Base-by-base conservation (phyloP, 1,139 yeast genomes). In the Taphrina populina region DNA sequence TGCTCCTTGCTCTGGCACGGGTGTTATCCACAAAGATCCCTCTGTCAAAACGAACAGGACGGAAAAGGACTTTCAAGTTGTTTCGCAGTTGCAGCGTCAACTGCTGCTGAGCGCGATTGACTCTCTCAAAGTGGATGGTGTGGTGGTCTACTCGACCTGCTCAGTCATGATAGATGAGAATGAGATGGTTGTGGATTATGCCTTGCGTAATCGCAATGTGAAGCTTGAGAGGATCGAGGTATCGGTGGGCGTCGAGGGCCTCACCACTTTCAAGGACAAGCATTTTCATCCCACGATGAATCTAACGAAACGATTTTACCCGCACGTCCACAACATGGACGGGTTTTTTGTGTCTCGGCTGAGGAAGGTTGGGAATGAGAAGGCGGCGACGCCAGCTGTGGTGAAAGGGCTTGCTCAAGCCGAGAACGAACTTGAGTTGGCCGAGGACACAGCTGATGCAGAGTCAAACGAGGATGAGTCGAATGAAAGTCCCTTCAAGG, bases 1-100 rank as follows among this genome's bases (percentile, higher is more conserved):
- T 77, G 98, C 99, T 30, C 99, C 99, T 63, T 94, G 99, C 74
- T 88, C 98, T 2, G 99, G 99, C 75, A 92, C 98, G 2, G 99
- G 99, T 74, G 98, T 94, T 64, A 90, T 94, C 69, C 94, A 96
- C 61, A 94, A 94, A 74, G 98, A 94, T 73, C 95, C 88, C 67
- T 83, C 88, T 53, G 97, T 92, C 61, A 94, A 94, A 72, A 84
- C 87, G 13, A 84, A 85, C 63, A 84, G 97, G 76, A 88, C 95
- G 19, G 97, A 88, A 68, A 88, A 88, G 71, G 99, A 94, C 71
- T 94, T 92, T 70, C 84, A 90, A 64, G 95, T 92, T 71, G 85
- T 94, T 64, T 98, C 98, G 55, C 96, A 90, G 70, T 76, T 94
- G 64, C 99, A 94, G 70, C 92, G 90, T 70, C 98, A 94, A 73